Percentiles rank a stretch among this genome's conserved stretches.
Evolutionary conservation across 73 alveolate species (phyloP).

Genomic region (Durusdinium trenchii): DNA sequence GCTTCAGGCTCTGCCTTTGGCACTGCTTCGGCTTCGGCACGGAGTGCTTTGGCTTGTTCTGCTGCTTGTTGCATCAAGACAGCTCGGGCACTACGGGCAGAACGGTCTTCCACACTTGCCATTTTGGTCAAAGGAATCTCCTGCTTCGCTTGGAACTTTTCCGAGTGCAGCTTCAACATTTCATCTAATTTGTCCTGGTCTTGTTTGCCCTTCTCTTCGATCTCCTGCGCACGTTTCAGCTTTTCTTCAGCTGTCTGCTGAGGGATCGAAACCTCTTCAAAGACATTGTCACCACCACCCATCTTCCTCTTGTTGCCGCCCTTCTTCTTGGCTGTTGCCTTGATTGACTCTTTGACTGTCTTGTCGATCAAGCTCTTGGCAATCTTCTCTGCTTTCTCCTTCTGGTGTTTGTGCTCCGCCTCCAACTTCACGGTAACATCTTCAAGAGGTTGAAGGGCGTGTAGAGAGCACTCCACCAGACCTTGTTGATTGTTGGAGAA

Average conservation of each 20-base stretch:
- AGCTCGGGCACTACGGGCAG: background rate
- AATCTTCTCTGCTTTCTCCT: background rate
- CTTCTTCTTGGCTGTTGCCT: background rate
- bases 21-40: background rate
- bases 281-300: background rate
- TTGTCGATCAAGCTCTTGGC: background rate
- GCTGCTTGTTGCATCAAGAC: background rate
- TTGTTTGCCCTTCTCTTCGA: background rate
- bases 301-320: background rate
- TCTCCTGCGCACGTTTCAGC: background rate
- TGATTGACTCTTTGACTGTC: background rate
- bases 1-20: background rate
- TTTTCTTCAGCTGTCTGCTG: background rate
- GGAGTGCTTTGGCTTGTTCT: background rate
- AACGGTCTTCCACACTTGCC: background rate
- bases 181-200: background rate
- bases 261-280: too few relatives aligned
- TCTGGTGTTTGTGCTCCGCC: background rate
- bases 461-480: background rate
- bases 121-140: background rate
- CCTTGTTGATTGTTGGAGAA: background rate
- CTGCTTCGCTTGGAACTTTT: background rate
- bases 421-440: background rate
- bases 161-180: background rate
- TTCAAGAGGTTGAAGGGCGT: background rate